Conservation (phyloP, 495 filamentous ascomycete genomes). For the Friedmanniomyces simplex region DNA sequence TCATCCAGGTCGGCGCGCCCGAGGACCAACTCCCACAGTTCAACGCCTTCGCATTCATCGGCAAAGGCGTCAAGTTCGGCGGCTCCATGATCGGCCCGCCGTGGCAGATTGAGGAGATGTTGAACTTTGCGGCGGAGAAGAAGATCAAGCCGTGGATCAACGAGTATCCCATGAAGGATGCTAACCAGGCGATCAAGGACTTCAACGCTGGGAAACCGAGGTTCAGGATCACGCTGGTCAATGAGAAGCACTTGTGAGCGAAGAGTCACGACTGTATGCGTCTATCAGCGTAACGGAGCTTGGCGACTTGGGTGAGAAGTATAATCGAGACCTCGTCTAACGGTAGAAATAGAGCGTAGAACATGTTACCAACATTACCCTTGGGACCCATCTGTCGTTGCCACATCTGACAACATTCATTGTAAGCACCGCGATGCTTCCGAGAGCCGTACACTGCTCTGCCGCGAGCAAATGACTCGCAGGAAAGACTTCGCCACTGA, state of each 20-base stretch:
- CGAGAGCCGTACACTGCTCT: no score
- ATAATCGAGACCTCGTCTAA: no score
- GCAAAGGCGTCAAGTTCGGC: slow-evolving; percentile 58
- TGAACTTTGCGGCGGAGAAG: slow-evolving; percentile 65
- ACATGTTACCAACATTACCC: no score
- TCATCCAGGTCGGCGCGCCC: slow-evolving; percentile 73
- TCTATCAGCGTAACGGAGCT: no score
- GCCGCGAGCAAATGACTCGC: no score
- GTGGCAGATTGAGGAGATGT: slow-evolving; percentile 66
- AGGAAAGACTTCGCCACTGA: no score
- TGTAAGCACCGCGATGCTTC: no score
- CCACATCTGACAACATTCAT: no score
- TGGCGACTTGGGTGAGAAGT: no score
- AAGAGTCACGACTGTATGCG: no score
- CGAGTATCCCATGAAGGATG: slow-evolving; percentile 55
- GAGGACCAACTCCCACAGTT: slow-evolving; percentile 55
- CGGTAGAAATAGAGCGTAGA: no score
- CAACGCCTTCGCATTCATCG: slow-evolving; percentile 56
- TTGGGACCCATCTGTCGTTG: no score
- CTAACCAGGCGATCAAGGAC: slow-evolving; percentile 24
- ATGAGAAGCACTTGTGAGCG: slow-evolving; percentile 17
- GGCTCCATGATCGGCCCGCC: slow-evolving; percentile 68
- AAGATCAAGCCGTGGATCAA: slow-evolving; percentile 65
- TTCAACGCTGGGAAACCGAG: slow-evolving; percentile 21
- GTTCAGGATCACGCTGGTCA: slow-evolving; percentile 21